Evolutionary conservation across 805 yeast species (phyloP), one percentile per base, ranked within the genome.

Genomic region (Hanseniaspora guilliermondii): DNA sequence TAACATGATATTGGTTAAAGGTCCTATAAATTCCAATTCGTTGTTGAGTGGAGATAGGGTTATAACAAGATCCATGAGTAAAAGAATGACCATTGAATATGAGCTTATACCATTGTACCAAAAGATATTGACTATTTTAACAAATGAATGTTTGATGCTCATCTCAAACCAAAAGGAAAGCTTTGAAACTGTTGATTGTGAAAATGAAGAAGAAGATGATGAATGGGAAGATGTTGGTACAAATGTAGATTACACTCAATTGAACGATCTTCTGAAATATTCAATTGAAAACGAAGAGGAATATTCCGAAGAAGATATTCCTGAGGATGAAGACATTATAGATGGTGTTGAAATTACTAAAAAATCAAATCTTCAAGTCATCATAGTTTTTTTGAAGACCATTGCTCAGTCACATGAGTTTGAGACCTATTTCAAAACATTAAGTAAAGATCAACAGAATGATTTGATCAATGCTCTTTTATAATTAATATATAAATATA

Each of bases 21-120:
- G 95, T n/a, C 87, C 87, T 57, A 68, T 81, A 35, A 68, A 84
- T 30, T 81, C 85, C 2, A 76, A 80, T 61, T 68, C 71, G 45
- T 69, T 72, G 6, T 25, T 46, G 39, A 22, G 25, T 36, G 32
- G 47, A 9, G 84, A 80, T 54, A 60, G 78, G n/a, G 88, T 91
- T 36, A 70, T 87, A 4, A 91, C 97, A 0, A 77, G 97, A 62
- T 86, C 96, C 0, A 85, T 82, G 83, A 79, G 94, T 3, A 80
- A 77, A 60, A 67, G 68, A 16, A 73, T 80, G 75, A 84, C 85
- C 0, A 76, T 78, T 49, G 67, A 73, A 60, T 87, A 76, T 60
- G 78, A 85, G 0, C 79, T 76, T 61, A 73, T 88, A 1, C 72
- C 89, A 0, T 85, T 87, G 0, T 76, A 83, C 16, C 73, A 74